Base-by-base conservation (phyloP, 768 basidiomycete genomes). In the Thelephora aurantiotincta region DNA sequence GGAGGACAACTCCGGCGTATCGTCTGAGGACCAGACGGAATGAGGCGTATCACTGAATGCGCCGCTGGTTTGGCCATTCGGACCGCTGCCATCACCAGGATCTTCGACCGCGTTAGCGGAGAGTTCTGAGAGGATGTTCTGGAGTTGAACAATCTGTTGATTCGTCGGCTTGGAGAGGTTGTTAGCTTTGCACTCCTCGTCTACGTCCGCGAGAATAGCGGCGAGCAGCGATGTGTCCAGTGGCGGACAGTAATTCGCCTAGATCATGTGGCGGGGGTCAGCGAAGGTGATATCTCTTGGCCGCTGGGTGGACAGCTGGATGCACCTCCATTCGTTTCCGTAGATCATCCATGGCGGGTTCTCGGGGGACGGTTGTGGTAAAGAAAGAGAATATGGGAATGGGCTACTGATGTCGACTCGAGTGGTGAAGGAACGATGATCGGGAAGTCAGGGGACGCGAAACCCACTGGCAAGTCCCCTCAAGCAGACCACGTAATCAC, bases 241-340 rank as follows among this genome's bases (percentile, higher is more conserved):
- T 0, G 81, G 80, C 3, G 83, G 86, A 60, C 81, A 84, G 56
- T 82, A 87, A 61, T 82, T 76, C 50, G 66, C 68, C 82, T 84
- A 57, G 46, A 43, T 43, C 35, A 47, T 34, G 33, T 35, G 47
- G 20, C 46, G 47, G n/a, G n/a, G 3, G 45, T 45, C 42, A 44
- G 35, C 44, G 44, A 19, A 18, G 44, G 26, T 30, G 26, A 30
- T 4, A 30, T 9, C 26, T 30, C 26, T 30, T 30, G 26, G 9
- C 26, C 26, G 9, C 26, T 30, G 5, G 9, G 9, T 30, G 26
- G 26, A 30, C 26, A 30, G 9, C 9, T 30, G 9, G 26, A 30
- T 30, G 26, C 26, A 30, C 26, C 26, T 30, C 26, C 26, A 30
- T 30, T 30, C 26, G 26, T 30, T 6, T 41, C 22, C 22, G 6